These are phyloP conservation scores for Kodamaea derodonti DNA, from an alignment of 1,139 yeast species.

Conservation along the genomic window DNA sequence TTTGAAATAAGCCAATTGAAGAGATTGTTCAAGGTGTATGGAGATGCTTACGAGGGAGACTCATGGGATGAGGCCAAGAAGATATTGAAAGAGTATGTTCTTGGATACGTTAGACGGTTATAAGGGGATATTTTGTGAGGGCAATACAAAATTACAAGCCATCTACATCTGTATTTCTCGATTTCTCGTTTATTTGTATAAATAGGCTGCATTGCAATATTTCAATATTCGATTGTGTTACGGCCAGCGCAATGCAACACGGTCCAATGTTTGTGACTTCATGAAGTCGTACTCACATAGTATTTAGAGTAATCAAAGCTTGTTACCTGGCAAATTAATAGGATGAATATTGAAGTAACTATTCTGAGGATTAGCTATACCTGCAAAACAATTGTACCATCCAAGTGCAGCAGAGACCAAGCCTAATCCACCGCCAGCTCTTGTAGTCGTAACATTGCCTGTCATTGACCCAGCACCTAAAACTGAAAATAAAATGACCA, in stretches of 20 bases:
- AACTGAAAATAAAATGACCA: slow-evolving; percentile 53
- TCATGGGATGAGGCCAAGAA: slow-evolving; percentile 30
- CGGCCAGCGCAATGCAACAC: not conserved
- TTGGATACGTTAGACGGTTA: slow-evolving; percentile 11
- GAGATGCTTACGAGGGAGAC: slow-evolving; percentile 43
- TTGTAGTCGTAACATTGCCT: slow-evolving; percentile 40
- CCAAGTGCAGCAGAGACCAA: slow-evolving; percentile 58
- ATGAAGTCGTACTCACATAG: too few relatives aligned
- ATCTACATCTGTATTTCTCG: not conserved
- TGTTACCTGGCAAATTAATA: slow-evolving; percentile 28
- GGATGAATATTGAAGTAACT: slow-evolving; percentile 35
- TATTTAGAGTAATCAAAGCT: too few relatives aligned
- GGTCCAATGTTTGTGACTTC: too few relatives aligned
- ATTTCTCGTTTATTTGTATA: not conserved
- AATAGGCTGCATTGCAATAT: not conserved
- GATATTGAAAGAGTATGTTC: slow-evolving; percentile 14
- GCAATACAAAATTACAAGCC: too few relatives aligned
- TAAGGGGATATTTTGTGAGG: slow-evolving; percentile 5
- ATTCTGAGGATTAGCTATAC: slow-evolving; percentile 34
- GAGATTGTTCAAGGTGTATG: slow-evolving; percentile 50
- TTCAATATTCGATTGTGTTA: not conserved
- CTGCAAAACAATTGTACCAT: slow-evolving; percentile 52
- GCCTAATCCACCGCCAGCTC: slow-evolving; percentile 74
- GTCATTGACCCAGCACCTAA: slow-evolving; percentile 55
- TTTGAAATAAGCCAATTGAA: slow-evolving; percentile 43